A percentile compares a stretch with the other conserved stretches of the same genome.
phyloP scores from a whole-genome alignment of 1,284 basidiomycete genomes.

The Grifola frondosa region DNA sequence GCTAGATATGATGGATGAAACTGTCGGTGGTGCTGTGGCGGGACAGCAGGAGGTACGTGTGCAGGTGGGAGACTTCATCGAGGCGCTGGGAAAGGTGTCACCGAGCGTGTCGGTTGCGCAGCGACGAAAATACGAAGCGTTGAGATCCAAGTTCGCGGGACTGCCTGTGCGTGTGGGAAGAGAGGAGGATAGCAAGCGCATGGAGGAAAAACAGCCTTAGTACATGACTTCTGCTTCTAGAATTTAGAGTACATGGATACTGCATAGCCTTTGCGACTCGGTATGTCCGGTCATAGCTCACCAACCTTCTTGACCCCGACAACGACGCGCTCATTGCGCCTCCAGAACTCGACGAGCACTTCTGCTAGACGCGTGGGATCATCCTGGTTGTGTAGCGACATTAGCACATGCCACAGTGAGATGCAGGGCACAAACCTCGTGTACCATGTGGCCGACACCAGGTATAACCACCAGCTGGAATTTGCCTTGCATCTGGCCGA shows the following conservation, averaged over 20 bases:
- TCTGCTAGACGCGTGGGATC: slow-evolving; percentile 80
- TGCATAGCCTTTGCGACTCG: too few relatives aligned
- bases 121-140: slow-evolving; percentile 77
- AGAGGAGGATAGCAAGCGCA: slow-evolving; percentile 16
- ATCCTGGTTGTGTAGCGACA: slow-evolving; percentile 53
- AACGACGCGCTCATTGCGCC: slow-evolving; percentile 78
- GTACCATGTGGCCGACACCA: slow-evolving; percentile 90
- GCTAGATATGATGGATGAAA: slow-evolving; percentile 60
- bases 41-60: slow-evolving; percentile 42
- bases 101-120: slow-evolving; percentile 86
- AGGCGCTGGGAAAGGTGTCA: slow-evolving; percentile 79
- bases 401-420: not conserved
- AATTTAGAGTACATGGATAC: too few relatives aligned
- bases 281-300: too few relatives aligned
- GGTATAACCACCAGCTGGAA: slow-evolving; percentile 91
- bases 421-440: slow-evolving; percentile 64
- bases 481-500: slow-evolving; percentile 98
- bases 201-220: slow-evolving; percentile 15
- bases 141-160: slow-evolving; percentile 82
- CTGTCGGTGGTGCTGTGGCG: slow-evolving; percentile 15
- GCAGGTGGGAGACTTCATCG: slow-evolving; percentile 65
- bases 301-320: slow-evolving; percentile 82
- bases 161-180: slow-evolving; percentile 45
- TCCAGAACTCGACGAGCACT: slow-evolving; percentile 88
- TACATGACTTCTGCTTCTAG: not conserved